Evolutionary conservation across 108 stramenopile genomes (phyloP), one percentile per base, ranked within the genome.

Genomic region (Epithemia pelagica): DNA sequence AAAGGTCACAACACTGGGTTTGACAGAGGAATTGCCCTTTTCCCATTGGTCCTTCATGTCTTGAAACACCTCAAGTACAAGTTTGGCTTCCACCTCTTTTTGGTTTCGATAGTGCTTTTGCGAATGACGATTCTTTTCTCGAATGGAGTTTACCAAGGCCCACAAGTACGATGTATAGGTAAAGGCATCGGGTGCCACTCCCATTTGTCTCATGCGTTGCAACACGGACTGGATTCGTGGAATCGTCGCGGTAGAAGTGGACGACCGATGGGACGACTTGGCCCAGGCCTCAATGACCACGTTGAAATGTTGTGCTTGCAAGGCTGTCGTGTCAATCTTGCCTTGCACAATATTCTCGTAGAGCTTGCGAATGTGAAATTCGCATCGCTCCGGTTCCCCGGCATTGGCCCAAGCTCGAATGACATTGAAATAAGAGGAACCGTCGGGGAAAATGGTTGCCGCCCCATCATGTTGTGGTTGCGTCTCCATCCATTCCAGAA

Each of bases 201-300:
- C 10, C 37, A 46, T 10, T 15, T 46, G 37, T 15, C 15, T 46
- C 37, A 46, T 46, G 10, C 15, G 5, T 46, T 46, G 37, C 5
- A 46, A 46, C 15, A 46, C 15, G 5, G 37, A 46, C 37, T 15
- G 5, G n/a, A n/a, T n/a, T n/a, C n/a, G n/a, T n/a, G n/a, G n/a
- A n/a, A n/a, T n/a, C 15, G 37, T 46, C 15, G 5, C 15, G 37
- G 5, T 15, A 15, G 15, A 15, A 10, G 37, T 15, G 15, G 5
- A 5, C 15, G 37, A 15, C 5, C 37, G 37, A 46, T 15, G 5
- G 10, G 37, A 46, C 37, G 37, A 46, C 10, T 60, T 60, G 25
- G 59, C 59, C 59, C 59, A 60, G 1, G 59, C 59, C 1, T 28
- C 21, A 28, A 60, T 60, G 28, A 60, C 59, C 20, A 60, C 59